Conservation (phyloP, 805 yeast genomes). For the Hanseniaspora hatyaiensis region DNA sequence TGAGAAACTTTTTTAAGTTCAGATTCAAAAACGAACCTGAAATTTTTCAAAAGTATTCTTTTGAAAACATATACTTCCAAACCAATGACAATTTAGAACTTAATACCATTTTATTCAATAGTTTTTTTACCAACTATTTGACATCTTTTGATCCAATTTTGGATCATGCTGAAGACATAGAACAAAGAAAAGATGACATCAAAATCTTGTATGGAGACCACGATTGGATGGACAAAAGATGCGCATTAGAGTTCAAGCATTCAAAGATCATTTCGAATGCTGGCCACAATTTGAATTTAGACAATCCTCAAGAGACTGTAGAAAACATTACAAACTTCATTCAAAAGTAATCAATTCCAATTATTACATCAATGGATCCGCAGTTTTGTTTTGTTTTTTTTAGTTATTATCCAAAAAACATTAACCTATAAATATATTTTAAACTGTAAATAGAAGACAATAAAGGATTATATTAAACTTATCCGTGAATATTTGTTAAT, state of each 20-base stretch:
- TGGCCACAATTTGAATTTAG: constrained; percentile 71
- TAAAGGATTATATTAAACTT: too few relatives aligned
- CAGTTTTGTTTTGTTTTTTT: too few relatives aligned
- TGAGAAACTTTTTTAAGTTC: constrained; percentile 27
- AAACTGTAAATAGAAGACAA: too few relatives aligned
- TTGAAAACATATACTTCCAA: constrained; percentile 26
- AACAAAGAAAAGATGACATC: constrained; percentile 32
- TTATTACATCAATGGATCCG: too few relatives aligned
- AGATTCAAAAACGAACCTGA: constrained; percentile 24
- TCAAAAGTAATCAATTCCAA: too few relatives aligned
- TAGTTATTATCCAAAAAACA: too few relatives aligned
- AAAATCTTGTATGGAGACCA: constrained; percentile 49
- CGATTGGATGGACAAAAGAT: constrained; percentile 66
- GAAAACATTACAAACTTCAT: constrained; percentile 26
- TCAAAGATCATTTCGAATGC: constrained; percentile 33
- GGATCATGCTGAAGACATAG: constrained; percentile 39
- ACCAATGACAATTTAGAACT: constrained; percentile 14
- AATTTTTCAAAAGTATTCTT: constrained; percentile 18
- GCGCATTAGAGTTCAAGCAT: constrained; percentile 25
- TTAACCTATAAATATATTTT: too few relatives aligned
- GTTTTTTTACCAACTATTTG: constrained; percentile 28
- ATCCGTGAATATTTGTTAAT: too few relatives aligned
- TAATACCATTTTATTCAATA: constrained; percentile 21
- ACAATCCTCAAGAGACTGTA: constrained; percentile 48
- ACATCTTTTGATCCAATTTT: constrained; percentile 54